Percentiles rank a stretch among this genome's conserved stretches.
Evolutionary conservation across 768 basidiomycete genomes (phyloP).

Genomic region (Phaeotremella skinneri): DNA sequence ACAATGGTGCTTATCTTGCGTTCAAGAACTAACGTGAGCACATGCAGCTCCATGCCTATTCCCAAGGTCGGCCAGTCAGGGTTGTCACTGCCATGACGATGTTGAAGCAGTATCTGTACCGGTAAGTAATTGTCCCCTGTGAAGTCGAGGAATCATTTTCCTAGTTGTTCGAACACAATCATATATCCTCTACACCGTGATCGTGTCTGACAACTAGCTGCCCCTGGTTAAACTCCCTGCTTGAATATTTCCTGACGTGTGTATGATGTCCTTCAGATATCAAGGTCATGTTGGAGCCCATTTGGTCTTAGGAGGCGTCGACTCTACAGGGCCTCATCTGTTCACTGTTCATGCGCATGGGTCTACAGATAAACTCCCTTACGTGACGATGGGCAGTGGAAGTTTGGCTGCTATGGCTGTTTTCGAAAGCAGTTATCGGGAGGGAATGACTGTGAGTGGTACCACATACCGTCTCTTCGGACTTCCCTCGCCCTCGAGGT

Average conservation of each 20-base stretch:
- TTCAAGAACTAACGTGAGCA: conserved; percentile 2
- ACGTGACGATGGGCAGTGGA: conserved; percentile 98
- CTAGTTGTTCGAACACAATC: background rate
- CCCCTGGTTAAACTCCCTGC: too few species aligned
- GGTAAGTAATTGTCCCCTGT: conserved; percentile 55
- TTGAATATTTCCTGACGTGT: too few species aligned
- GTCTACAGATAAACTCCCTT: conserved; percentile 96
- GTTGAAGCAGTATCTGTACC: conserved; percentile 92
- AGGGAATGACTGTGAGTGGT: conserved; percentile 69
- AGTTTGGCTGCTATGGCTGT: conserved; percentile 97
- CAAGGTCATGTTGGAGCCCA: conserved; percentile 94
- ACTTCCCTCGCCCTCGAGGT: background rate
- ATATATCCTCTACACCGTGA: background rate
- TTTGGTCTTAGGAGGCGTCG: conserved; percentile 95
- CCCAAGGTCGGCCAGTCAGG: conserved; percentile 83
- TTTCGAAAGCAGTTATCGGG: conserved; percentile 81
- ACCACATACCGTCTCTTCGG: conserved; percentile 1
- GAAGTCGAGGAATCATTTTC: background rate
- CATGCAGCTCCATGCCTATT: conserved; percentile 69
- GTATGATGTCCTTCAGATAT: too few species aligned
- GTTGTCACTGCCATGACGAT: conserved; percentile 99
- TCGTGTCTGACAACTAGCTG: conserved; percentile 5
- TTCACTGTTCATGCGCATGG: conserved; percentile 97
- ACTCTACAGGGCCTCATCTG: conserved; percentile 85
- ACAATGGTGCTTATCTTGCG: background rate